A percentile compares a stretch with the other conserved stretches of the same genome.
phyloP scores from a whole-genome alignment of 2,329 filamentous ascomycete species.

The Aaosphaeria arxii region DNA sequence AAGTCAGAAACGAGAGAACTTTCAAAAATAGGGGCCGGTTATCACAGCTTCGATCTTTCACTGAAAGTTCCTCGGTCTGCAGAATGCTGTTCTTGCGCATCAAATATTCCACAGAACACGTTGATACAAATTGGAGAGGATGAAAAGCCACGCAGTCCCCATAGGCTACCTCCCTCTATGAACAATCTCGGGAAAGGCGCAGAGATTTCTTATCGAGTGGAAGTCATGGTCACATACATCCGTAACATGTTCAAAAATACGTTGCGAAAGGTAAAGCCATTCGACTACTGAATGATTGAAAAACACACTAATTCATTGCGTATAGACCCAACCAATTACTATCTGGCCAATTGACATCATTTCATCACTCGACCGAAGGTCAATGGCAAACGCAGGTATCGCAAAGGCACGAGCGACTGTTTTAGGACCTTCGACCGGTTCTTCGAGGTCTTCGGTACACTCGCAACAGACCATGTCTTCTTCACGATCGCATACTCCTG shows the following conservation, averaged over 20 bases:
- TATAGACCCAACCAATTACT: constrained; percentile 3
- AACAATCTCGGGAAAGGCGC: constrained; percentile 4
- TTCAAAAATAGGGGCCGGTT: constrained; percentile 5
- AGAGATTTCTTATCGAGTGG: constrained; percentile 8
- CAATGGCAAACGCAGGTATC: neutral
- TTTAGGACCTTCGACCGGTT: neutral
- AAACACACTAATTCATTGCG: constrained; percentile 6
- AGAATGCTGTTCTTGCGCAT: constrained; percentile 8
- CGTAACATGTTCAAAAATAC: constrained; percentile 13
- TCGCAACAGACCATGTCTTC: neutral
- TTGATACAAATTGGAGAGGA: neutral
- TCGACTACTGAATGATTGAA: neutral
- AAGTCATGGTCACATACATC: constrained; percentile 6
- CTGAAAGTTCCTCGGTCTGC: constrained; percentile 8
- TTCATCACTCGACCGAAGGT: neutral
- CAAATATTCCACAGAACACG: neutral
- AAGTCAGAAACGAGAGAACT: neutral
- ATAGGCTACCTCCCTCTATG: constrained; percentile 8
- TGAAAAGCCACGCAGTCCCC: neutral
- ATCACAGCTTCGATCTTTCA: constrained; percentile 9
- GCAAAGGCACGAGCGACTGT: neutral
- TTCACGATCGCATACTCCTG: neutral
- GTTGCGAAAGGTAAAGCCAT: neutral
- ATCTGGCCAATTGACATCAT: neutral
- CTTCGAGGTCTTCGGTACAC: neutral